Conservation (phyloP, 345 rosid genomes). For the Eucalyptus regnans region DNA sequence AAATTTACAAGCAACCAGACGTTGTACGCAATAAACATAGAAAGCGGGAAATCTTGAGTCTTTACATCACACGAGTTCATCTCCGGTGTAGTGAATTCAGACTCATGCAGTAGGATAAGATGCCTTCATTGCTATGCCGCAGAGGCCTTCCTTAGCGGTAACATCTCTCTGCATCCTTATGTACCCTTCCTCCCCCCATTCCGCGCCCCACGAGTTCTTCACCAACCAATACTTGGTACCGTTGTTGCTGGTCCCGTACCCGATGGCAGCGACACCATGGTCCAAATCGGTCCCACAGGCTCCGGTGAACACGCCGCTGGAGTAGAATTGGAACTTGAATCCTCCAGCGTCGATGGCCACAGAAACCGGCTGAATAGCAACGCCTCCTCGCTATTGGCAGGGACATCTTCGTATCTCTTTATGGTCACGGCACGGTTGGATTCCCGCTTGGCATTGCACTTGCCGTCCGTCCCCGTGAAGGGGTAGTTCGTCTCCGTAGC, state of each 20-base stretch:
- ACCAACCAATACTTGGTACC: constrained; percentile 22
- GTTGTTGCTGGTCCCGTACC: constrained; percentile 4
- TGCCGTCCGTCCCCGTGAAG: too few species aligned
- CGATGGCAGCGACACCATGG: constrained; percentile 8
- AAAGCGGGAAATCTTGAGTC: neutral
- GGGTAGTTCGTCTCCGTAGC: too few species aligned
- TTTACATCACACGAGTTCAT: neutral
- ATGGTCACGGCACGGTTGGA: too few species aligned
- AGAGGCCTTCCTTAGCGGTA: neutral
- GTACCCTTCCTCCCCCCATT: constrained; percentile 32
- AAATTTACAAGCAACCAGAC: neutral
- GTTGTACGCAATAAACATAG: neutral
- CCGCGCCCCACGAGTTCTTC: constrained; percentile 31
- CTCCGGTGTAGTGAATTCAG: neutral
- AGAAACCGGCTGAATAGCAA: too few species aligned
- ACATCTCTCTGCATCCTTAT: constrained; percentile 16
- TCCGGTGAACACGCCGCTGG: too few species aligned
- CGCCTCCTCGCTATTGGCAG: too few species aligned
- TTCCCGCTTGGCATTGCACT: too few species aligned
- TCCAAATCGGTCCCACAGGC: too few species aligned
- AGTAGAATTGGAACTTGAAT: too few species aligned
- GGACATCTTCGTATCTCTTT: too few species aligned
- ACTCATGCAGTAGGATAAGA: constrained; percentile 16
- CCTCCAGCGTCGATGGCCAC: too few species aligned
- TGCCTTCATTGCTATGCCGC: constrained; percentile 30